A percentile compares a stretch with the other conserved stretches of the same genome.
Evolutionary conservation across 2,329 filamentous ascomycete genomes (phyloP).

Genomic region (Aspergillus tamarii): DNA sequence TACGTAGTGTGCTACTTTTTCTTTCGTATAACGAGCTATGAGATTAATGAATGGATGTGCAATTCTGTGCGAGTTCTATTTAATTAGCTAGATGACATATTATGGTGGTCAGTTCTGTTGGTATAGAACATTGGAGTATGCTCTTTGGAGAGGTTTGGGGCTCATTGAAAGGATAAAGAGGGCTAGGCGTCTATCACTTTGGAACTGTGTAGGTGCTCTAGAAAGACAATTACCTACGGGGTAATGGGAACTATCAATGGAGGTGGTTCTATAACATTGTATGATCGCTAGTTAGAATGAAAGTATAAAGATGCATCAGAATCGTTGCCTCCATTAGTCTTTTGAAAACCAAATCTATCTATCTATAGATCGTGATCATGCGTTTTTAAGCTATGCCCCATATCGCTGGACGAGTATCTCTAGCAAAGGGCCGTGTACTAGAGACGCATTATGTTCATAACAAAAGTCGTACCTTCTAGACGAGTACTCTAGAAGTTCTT

Average conservation of each 20-base stretch:
- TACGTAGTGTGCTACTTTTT: neutral
- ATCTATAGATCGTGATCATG: conserved; percentile 15
- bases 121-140: neutral
- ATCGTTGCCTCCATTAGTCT: conserved; percentile 19
- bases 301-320: conserved; percentile 9
- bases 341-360: conserved; percentile 14
- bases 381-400: neutral
- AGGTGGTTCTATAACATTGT: too few relatives aligned
- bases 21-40: neutral
- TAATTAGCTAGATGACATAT: neutral
- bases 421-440: neutral
- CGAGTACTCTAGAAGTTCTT: conserved; percentile 54
- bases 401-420: neutral
- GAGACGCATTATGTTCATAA: neutral
- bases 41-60: neutral
- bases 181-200: too few relatives aligned
- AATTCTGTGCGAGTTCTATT: neutral
- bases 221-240: too few relatives aligned
- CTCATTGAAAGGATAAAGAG: too few relatives aligned
- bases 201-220: too few relatives aligned
- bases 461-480: neutral
- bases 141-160: neutral
- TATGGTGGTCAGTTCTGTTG: neutral
- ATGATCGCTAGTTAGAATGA: neutral
- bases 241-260: too few relatives aligned